Evolutionary conservation across 371 early-diverging fungal genomes (phyloP), one percentile per base, ranked within the genome.

Genomic region (Saksenaea vasiformis): DNA sequence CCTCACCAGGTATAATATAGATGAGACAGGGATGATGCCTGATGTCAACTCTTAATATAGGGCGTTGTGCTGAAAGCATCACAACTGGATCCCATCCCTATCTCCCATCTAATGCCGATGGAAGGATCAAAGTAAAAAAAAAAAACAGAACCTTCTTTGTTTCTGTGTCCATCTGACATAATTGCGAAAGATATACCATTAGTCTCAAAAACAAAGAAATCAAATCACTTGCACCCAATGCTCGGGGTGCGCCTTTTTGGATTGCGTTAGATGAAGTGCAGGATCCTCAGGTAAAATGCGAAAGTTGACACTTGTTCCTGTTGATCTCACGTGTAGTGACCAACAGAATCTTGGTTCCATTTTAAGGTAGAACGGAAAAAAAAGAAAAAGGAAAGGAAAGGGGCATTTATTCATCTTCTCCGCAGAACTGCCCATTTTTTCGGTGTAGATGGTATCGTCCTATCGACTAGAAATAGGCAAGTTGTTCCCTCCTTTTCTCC

Each of bases 281-380:
- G 58, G 90, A 90, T 70, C 90, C 88, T 22, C 86, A 87, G 66
- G 85, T 84, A 75, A 54, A 47, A n/a, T 2, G 28, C 7, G 7
- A 38, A 47, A 17, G 13, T 8, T 19, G n/a, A 22, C 31, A 31
- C 2, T 31, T 31, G n/a, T 31, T 31, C 31, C 2, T 31, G 51
- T 22, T 22, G 24, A 22, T 47, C 22, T 17, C 43, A 41, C 43
- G 14, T 41, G 43, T 41, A 41, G 1, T 41, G 5, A 17, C 11
- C 51, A 22, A 56, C 62, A 85, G 80, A 90, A 90, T 60, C 68
- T 90, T 11, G 90, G 90, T 9, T 87, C 87, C 5, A 86, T 90
- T 36, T 64, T 90, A 22, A 67, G 74, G 74, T 73, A 60, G 10
- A 35, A 22, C 7, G 10, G 28, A 9, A 39, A 36, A 10, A 54